Evolutionary conservation across 2,329 filamentous ascomycete genomes (phyloP).

Genomic region (Microsporum audouinii): DNA sequence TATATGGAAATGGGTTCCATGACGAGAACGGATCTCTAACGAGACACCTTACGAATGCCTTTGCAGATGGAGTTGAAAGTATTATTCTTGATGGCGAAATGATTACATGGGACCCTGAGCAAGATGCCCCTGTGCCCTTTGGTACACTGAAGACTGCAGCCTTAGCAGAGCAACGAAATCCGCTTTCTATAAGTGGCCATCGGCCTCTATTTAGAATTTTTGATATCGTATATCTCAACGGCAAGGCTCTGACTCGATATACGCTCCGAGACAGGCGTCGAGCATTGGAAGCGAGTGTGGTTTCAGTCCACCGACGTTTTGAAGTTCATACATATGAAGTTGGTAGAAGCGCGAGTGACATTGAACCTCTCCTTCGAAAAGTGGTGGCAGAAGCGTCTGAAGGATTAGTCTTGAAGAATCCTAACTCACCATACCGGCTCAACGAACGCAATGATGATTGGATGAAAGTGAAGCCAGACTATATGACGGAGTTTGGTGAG

Average conservation of each 20-base stretch:
- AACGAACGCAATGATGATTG: conserved; percentile 91
- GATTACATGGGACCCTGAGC: conserved; percentile 90
- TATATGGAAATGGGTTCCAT: conserved; percentile 69
- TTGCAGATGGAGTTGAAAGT: conserved; percentile 65
- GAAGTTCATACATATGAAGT: conserved; percentile 67
- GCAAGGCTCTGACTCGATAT: conserved; percentile 65
- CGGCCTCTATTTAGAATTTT: conserved; percentile 77
- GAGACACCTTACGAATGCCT: conserved; percentile 64
- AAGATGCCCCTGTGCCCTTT: conserved; percentile 77
- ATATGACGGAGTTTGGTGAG: conserved; percentile 94
- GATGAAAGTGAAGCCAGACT: conserved; percentile 98
- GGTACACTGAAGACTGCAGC: conserved; percentile 90
- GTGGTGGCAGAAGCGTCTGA: conserved; percentile 82
- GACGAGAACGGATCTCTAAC: conserved; percentile 70
- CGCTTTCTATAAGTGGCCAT: conserved; percentile 48
- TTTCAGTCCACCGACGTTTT: conserved; percentile 59
- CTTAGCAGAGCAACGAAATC: conserved; percentile 64
- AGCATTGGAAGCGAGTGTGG: conserved; percentile 62
- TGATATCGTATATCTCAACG: conserved; percentile 83
- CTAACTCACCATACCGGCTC: conserved; percentile 69
- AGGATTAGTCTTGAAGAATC: conserved; percentile 88
- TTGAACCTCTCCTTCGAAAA: conserved; percentile 67
- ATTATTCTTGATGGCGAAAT: conserved; percentile 95
- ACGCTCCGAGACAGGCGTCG: conserved; percentile 68
- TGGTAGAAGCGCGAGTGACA: conserved; percentile 56